Evolutionary conservation across 441 rosid genomes (phyloP), one percentile per base, ranked within the genome.

Genomic region (Bruguiera hainesii): DNA sequence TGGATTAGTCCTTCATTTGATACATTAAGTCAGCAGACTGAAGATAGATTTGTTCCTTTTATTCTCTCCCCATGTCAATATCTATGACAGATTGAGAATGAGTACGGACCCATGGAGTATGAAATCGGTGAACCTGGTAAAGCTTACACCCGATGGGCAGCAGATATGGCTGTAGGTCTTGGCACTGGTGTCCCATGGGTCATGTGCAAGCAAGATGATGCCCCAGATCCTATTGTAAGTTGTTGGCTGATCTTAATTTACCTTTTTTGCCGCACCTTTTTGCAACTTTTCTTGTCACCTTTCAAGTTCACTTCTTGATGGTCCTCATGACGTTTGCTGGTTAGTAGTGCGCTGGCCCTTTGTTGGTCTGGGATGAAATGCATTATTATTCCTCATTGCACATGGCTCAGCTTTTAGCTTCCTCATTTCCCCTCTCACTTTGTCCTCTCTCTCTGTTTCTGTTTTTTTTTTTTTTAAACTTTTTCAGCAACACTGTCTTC

Each of bases 161-260:
- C 93, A 20, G 66, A 74, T 53, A 48, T 91, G 87, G 89, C 88
- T 3, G 87, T 85, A 19, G 88, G 81, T 18, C 87, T 85, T 66
- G 71, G 85, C 0, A 87, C 93, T 21, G 97, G 93, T 42, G 90
- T 85, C 49, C 97, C 97, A 25, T 91, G 96, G 96, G 82, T 86
- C 31, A 88, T 88, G 95, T 89, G 96, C 74, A 91, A 89, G 78
- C 93, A 91, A 77, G 77, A 78, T 70, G 90, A 89, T 67, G 97
- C 93, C 68, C 93, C 93, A 35, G 83, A 84, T 64, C 86, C 96
- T 2, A 78, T 91, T 79, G 96, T 91, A 51, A 42, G 83, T 76
- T 55, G 3, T 19, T 4, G 29, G 28, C 29, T 23, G 16, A 15
- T 55, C 5, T 25, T 9, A n/a, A n/a, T 55, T 55, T 55, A 10